Conservation (phyloP, 1,284 basidiomycete species). For the Trametes pubescens region DNA sequence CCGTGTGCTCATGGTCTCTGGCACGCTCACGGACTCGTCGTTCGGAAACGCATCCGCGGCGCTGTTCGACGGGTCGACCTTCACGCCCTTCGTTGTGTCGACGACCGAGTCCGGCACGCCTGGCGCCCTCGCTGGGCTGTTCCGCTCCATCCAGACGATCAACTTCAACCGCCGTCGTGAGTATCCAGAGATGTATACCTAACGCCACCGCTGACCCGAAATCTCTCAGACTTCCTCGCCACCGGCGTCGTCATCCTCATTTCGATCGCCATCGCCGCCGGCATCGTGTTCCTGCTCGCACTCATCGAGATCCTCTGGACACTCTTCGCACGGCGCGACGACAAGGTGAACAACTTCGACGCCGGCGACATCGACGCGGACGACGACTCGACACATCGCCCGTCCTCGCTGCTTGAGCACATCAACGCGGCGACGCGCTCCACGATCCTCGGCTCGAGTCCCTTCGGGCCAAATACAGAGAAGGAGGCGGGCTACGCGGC, state of each 20-base stretch:
- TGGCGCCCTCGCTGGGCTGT: slow-evolving; percentile 82
- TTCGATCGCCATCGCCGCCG: slow-evolving; percentile 95
- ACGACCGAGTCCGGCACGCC: slow-evolving; percentile 71
- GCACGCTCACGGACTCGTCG: slow-evolving; percentile 72
- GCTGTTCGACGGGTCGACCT: slow-evolving; percentile 86
- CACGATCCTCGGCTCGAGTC: slow-evolving; percentile 72
- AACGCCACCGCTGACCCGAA: slow-evolving; percentile 17
- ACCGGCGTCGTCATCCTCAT: slow-evolving; percentile 95
- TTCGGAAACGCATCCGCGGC: slow-evolving; percentile 86
- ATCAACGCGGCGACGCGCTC: slow-evolving; percentile 88
- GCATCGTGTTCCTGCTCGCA: slow-evolving; percentile 92
- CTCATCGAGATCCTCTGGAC: slow-evolving; percentile 91
- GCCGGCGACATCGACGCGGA: slow-evolving; percentile 71
- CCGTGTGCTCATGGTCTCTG: slow-evolving; percentile 92
- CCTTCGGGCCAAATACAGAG: slow-evolving; percentile 57
- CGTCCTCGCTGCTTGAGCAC: slow-evolving; percentile 84
- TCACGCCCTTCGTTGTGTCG: slow-evolving; percentile 87
- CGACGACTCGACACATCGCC: slow-evolving; percentile 76
- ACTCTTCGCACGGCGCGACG: slow-evolving; percentile 81
- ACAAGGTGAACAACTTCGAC: slow-evolving; percentile 68
- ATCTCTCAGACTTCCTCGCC: slow-evolving; percentile 78
- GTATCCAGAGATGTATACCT: slow-evolving; percentile 42
- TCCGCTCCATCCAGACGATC: slow-evolving; percentile 82
- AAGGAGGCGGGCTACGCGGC: slow-evolving; percentile 56
- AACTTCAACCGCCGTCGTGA: slow-evolving; percentile 77